phyloP scores from a whole-genome alignment of 2,329 filamentous ascomycete genomes.

The Camptophora hylomeconis region DNA sequence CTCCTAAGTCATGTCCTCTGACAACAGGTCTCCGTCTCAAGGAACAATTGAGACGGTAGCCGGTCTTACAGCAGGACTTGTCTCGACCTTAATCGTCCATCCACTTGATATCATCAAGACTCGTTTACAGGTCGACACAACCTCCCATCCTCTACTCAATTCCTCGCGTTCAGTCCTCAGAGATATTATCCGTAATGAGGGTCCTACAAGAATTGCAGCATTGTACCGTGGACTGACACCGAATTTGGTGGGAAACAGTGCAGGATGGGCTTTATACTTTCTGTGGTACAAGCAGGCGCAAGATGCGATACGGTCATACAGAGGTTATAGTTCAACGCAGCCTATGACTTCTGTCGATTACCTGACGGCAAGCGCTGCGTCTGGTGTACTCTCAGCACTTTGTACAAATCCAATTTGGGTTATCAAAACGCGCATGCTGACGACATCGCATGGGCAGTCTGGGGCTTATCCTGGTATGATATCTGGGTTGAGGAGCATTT shows the following conservation, averaged over 20 bases:
- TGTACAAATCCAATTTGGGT: conserved; percentile 97
- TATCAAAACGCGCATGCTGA: conserved; percentile 92
- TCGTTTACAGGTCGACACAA: conserved; percentile 61
- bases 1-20: conserved; percentile 23
- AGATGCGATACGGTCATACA: conserved; percentile 33
- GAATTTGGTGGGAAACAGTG: conserved; percentile 81
- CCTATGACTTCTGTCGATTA: conserved; percentile 52
- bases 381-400: conserved; percentile 62
- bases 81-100: conserved; percentile 77
- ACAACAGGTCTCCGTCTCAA: conserved; percentile 50
- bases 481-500: conserved; percentile 55
- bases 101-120: conserved; percentile 96
- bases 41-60: conserved; percentile 77
- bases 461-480: conserved; percentile 74
- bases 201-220: conserved; percentile 41
- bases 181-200: conserved; percentile 41
- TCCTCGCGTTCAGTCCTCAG: conserved; percentile 40
- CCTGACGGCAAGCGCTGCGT: conserved; percentile 59
- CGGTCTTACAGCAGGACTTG: conserved; percentile 75
- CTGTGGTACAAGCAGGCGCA: conserved; percentile 54
- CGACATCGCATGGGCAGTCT: conserved; percentile 57
- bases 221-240: conserved; percentile 84
- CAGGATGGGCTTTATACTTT: conserved; percentile 89
- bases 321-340: conserved; percentile 19
- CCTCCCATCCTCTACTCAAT: conserved; percentile 34